These are phyloP conservation scores for Boehmeria nivea DNA, from an alignment of 306 rosid genomes.

Conservation along the genomic window DNA sequence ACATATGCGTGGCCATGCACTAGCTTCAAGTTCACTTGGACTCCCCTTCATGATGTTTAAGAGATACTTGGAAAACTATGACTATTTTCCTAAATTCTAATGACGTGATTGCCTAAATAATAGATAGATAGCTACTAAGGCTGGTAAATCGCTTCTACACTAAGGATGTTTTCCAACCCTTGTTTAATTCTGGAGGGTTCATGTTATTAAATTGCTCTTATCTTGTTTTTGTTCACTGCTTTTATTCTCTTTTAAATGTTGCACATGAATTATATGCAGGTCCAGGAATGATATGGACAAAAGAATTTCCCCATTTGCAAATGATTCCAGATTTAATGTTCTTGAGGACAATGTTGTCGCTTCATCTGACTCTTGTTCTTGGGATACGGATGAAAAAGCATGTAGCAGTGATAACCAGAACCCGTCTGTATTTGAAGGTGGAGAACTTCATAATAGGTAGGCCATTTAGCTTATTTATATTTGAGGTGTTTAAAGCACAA, in stretches of 20 bases:
- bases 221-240: not conserved
- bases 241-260: not conserved
- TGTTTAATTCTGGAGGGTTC: too few species aligned
- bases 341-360: slow-evolving; percentile 43
- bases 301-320: slow-evolving; percentile 33
- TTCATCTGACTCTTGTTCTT: slow-evolving; percentile 73
- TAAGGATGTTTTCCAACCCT: too few species aligned
- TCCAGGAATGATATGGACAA: slow-evolving; percentile 43
- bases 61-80: too few species aligned
- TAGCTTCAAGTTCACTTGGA: not conserved
- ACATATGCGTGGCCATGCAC: too few species aligned
- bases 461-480: slow-evolving; percentile 25
- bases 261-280: slow-evolving; percentile 36
- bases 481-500: not conserved
- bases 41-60: not conserved
- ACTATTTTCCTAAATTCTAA: too few species aligned
- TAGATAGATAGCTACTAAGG: too few species aligned
- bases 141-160: too few species aligned
- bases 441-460: slow-evolving; percentile 54
- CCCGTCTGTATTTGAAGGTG: slow-evolving; percentile 44
- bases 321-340: slow-evolving; percentile 40
- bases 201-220: too few species aligned
- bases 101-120: too few species aligned
- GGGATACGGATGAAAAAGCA: slow-evolving; percentile 69
- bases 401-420: slow-evolving; percentile 72